Evolutionary conservation across 768 basidiomycete genomes (phyloP).

Genomic region (Sarcomyxa edulis): DNA sequence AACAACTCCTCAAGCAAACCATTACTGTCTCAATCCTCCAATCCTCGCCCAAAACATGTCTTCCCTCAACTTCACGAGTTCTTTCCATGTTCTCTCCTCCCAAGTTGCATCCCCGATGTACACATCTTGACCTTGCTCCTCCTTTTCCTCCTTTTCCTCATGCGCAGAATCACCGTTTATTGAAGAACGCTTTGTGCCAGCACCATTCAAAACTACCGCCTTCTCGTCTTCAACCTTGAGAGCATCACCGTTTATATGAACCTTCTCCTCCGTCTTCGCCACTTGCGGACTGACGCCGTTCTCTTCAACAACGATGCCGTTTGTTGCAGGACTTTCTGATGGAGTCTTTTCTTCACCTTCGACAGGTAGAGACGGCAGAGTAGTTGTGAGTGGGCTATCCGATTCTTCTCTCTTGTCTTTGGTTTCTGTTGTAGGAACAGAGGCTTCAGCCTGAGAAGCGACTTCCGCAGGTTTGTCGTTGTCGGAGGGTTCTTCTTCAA

Average conservation of each 20-base stretch:
- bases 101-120: slow-evolving; percentile 69
- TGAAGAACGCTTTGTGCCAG: too few species aligned
- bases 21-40: slow-evolving; percentile 47
- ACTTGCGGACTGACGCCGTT: too few species aligned
- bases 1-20: too few species aligned
- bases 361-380: too few species aligned
- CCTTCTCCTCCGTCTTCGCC: too few species aligned
- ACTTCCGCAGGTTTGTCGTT: too few species aligned
- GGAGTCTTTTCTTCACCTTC: too few species aligned
- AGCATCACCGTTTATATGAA: too few species aligned
- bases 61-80: slow-evolving; percentile 66
- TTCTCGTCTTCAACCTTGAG: slow-evolving; percentile 36
- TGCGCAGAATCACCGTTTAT: slow-evolving; percentile 4
- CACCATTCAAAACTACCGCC: slow-evolving; percentile 37
- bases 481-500: neutral
- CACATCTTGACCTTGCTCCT: slow-evolving; percentile 25
- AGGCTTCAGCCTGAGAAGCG: too few species aligned
- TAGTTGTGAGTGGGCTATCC: too few species aligned
- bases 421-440: neutral
- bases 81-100: slow-evolving; percentile 86
- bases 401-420: slow-evolving; percentile 5
- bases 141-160: slow-evolving; percentile 10
- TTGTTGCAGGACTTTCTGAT: too few species aligned
- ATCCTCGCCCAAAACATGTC: slow-evolving; percentile 86
- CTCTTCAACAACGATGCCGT: too few species aligned